Evolutionary conservation across 108 stramenopile species (phyloP).

Genomic region (Pseudonitzschia pungens): DNA sequence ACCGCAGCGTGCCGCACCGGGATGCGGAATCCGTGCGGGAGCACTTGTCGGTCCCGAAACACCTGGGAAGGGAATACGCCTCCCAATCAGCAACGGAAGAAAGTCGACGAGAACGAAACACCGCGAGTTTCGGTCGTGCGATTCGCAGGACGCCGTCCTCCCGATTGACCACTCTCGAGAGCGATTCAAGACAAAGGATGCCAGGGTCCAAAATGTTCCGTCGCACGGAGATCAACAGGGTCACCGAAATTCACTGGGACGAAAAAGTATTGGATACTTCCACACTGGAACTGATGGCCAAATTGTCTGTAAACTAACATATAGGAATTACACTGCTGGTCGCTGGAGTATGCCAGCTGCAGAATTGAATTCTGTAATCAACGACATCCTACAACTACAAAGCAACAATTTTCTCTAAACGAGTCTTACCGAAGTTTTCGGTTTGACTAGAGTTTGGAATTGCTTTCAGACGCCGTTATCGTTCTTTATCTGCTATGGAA

Average conservation of each 20-base stretch:
- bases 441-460: too few relatives aligned
- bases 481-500: too few relatives aligned
- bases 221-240: conserved; percentile 10
- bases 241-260: conserved; percentile 29
- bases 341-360: too few relatives aligned
- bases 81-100: background rate
- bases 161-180: conserved; percentile 9
- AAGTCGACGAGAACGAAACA: background rate
- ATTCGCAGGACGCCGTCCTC: conserved; percentile 16
- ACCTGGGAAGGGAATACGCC: conserved; percentile 18
- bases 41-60: conserved; percentile 19
- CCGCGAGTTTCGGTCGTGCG: background rate
- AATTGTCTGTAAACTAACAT: conserved; percentile 7
- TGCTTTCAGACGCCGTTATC: too few relatives aligned
- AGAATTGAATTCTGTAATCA: too few relatives aligned
- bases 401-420: too few relatives aligned
- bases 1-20: background rate
- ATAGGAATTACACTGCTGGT: background rate
- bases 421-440: too few relatives aligned
- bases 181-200: conserved; percentile 11
- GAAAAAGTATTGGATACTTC: conserved; percentile 18
- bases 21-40: conserved; percentile 2
- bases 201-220: conserved; percentile 18
- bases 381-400: too few relatives aligned
- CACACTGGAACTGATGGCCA: conserved; percentile 22